These are phyloP conservation scores for Ceratonia siliqua DNA, from an alignment of 306 rosid species.

Conservation along the genomic window DNA sequence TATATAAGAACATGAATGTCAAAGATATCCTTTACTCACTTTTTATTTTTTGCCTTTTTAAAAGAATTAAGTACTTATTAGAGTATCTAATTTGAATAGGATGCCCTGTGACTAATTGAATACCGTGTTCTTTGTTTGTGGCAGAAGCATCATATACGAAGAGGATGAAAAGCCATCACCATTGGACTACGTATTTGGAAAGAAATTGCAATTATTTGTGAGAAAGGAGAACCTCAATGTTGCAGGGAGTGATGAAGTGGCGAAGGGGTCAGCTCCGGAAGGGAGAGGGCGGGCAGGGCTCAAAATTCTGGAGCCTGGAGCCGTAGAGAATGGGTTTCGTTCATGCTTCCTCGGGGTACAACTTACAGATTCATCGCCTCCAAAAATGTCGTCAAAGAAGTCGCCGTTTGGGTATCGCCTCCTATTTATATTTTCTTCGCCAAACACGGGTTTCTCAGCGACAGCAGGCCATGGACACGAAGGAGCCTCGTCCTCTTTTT, in stretches of 20 bases:
- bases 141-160: too few relatives aligned
- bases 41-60: too few relatives aligned
- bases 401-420: slow-evolving; percentile 52
- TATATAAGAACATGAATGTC: background rate
- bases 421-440: slow-evolving; percentile 49
- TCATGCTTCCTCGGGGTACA: slow-evolving; percentile 60
- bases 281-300: slow-evolving; percentile 59
- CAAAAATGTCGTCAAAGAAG: slow-evolving; percentile 85
- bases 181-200: too few relatives aligned
- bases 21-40: background rate
- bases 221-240: slow-evolving; percentile 54
- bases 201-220: background rate
- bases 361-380: slow-evolving; percentile 53
- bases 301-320: slow-evolving; percentile 34
- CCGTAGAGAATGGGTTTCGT: slow-evolving; percentile 33
- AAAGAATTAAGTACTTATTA: too few relatives aligned
- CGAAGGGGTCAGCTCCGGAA: slow-evolving; percentile 41
- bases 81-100: too few relatives aligned
- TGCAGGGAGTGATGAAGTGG: slow-evolving; percentile 44
- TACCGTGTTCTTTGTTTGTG: too few relatives aligned
- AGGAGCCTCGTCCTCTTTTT: slow-evolving; percentile 24
- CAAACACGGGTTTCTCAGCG: slow-evolving; percentile 80
- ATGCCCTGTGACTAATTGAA: too few relatives aligned
- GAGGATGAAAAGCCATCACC: too few relatives aligned
- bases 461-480: slow-evolving; percentile 42